Base-by-base conservation (phyloP, 1,284 basidiomycete species). In the Ceraceosorus guamensis region DNA sequence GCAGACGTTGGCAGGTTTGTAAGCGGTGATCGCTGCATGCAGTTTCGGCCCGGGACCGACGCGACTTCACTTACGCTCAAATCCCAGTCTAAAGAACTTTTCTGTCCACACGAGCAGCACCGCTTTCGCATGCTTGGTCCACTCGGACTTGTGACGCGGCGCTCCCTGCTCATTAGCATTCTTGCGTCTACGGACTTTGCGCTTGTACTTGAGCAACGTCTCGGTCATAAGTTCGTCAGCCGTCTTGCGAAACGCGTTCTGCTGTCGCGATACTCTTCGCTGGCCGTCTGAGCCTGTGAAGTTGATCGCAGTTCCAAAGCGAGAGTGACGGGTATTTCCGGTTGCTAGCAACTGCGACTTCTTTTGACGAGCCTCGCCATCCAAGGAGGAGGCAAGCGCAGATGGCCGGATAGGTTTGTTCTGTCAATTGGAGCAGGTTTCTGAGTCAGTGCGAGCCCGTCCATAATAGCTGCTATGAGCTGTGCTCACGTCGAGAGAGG, bases 241-340 rank as follows among this genome's bases (percentile, higher is more conserved):
- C 6, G 67, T 59, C 56, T 71, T 69, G 50, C 59, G 53, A 34
- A 76, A 55, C 6, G 71, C 62, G 1, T 61, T 52, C 8, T 67
- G 67, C 30, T 59, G 59, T 6, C 65, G 61, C 5, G 73, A 70
- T 7, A 72, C 64, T 7, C 68, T 60, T 37, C 61, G 55, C 48
- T 66, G 54, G 34, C 73, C 73, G 18, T 70, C 67, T 5, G 61
- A 57, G 11, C 63, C 73, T 34, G 60, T 48, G 52, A 71, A 75
- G 59, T 67, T 64, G 61, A 76, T 66, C 30, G 71, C 66, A 34
- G 73, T 74, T 11, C 70, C 69, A 57, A 74, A 75, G 30, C 71
- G 68, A 37, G 71, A 71, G 47, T 75, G 73, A 5, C 73, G 66
- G 8, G 68, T 62, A 1, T 66, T 53, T 2, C 57, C 52, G 30